Percentiles rank a stretch among this genome's conserved stretches.
phyloP scores from a whole-genome alignment of 208 protist genomes.

The Crithidia sp. region DNA sequence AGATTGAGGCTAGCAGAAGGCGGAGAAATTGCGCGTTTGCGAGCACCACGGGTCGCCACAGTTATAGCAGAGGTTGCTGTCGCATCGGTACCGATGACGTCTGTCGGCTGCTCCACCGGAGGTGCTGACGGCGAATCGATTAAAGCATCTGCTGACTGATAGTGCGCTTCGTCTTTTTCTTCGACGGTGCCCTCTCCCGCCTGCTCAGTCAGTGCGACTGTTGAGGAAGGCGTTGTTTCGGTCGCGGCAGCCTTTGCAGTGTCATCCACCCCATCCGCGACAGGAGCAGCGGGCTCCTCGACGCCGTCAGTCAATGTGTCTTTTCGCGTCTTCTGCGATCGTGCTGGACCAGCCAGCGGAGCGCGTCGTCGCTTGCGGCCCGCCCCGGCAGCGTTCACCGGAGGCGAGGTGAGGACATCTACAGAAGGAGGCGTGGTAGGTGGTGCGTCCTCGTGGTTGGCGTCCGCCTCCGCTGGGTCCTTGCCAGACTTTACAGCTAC shows the following conservation, averaged over 20 bases:
- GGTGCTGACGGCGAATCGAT: too few relatives aligned
- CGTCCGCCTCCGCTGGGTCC: too few relatives aligned
- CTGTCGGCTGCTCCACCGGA: too few relatives aligned
- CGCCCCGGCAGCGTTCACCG: neutral
- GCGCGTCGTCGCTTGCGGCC: conserved; percentile 19
- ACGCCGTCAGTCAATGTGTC: neutral
- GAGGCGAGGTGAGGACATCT: neutral
- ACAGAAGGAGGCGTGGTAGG: neutral
- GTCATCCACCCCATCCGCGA: too few relatives aligned
- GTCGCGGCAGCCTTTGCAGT: too few relatives aligned
- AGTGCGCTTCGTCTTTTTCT: too few relatives aligned
- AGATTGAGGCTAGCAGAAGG: neutral
- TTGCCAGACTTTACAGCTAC: too few relatives aligned
- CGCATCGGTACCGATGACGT: too few relatives aligned
- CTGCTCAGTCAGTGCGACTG: too few relatives aligned
- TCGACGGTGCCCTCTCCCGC: too few relatives aligned
- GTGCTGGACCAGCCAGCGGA: neutral
- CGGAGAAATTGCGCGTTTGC: neutral
- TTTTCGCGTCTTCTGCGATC: neutral
- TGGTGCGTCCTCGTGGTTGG: neutral
- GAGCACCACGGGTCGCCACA: neutral
- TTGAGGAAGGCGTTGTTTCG: too few relatives aligned
- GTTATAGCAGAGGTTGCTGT: neutral
- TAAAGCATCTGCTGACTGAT: too few relatives aligned
- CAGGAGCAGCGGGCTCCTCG: neutral